phyloP scores from a whole-genome alignment of 1,284 basidiomycete species.

The Boletus mariae region DNA sequence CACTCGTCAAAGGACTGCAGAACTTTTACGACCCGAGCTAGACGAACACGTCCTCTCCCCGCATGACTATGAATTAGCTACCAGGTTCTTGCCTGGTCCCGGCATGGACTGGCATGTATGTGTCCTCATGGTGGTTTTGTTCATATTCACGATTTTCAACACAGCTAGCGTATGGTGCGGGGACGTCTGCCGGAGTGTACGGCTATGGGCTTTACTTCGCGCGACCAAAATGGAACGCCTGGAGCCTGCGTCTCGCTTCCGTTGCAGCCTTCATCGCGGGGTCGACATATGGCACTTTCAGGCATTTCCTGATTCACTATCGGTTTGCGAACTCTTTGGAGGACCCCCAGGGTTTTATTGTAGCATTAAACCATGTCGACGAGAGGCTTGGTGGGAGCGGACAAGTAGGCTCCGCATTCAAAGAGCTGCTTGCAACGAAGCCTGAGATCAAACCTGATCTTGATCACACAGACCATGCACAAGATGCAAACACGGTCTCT shows the following conservation, averaged over 20 bases:
- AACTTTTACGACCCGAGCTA: slow-evolving; percentile 56
- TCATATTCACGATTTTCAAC: slow-evolving; percentile 5
- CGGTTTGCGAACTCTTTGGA: slow-evolving; percentile 47
- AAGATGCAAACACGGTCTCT: slow-evolving; percentile 3
- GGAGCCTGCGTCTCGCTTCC: slow-evolving; percentile 25
- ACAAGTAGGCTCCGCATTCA: slow-evolving; percentile 22
- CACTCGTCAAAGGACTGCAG: slow-evolving; percentile 33
- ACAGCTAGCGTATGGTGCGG: slow-evolving; percentile 30
- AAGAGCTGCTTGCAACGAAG: slow-evolving; percentile 18
- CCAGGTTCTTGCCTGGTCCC: slow-evolving; percentile 47
- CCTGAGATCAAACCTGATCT: slow-evolving; percentile 9
- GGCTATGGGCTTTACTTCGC: slow-evolving; percentile 29
- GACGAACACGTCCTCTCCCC: slow-evolving; percentile 50
- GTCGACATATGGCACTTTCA: slow-evolving; percentile 35
- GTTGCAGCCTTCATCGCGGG: slow-evolving; percentile 27
- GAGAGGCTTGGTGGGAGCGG: slow-evolving; percentile 31
- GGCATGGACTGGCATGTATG: slow-evolving; percentile 43
- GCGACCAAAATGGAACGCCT: slow-evolving; percentile 28
- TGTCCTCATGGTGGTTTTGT: slow-evolving; percentile 5
- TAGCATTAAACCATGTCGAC: slow-evolving; percentile 40
- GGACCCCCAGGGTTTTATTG: slow-evolving; percentile 40
- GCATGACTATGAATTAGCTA: slow-evolving; percentile 53
- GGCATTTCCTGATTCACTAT: slow-evolving; percentile 42
- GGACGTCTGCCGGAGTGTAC: slow-evolving; percentile 23
- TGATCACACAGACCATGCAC: slow-evolving; percentile 8